phyloP scores from a whole-genome alignment of 2,329 filamentous ascomycete species.

The Biscogniauxia mediterranea region DNA sequence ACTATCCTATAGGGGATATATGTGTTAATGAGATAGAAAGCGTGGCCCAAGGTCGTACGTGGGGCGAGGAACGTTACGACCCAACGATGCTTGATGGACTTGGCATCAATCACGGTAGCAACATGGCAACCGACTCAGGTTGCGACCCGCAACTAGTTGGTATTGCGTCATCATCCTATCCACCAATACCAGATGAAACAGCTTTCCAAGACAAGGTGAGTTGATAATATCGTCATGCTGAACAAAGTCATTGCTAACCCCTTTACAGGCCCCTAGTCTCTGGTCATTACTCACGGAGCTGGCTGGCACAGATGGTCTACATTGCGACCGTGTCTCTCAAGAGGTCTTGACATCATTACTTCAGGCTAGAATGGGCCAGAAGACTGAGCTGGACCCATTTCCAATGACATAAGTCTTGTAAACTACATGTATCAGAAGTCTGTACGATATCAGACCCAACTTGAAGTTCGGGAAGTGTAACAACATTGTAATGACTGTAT shows the following conservation, averaged over 20 bases:
- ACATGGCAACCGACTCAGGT: not conserved
- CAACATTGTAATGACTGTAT: not conserved
- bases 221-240: not conserved
- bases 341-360: conserved; percentile 1
- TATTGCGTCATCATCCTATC: not conserved
- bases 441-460: not conserved
- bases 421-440: not conserved
- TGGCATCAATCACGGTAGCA: not conserved
- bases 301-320: conserved; percentile 3
- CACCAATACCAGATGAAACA: not conserved
- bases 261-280: conserved; percentile 2
- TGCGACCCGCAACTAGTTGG: not conserved
- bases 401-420: not conserved
- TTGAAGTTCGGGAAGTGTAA: not conserved
- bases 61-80: not conserved
- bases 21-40: conserved; percentile 2
- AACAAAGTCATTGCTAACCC: not conserved
- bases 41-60: not conserved
- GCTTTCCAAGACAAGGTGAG: conserved; percentile 2
- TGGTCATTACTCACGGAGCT: conserved; percentile 7
- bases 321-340: conserved; percentile 7
- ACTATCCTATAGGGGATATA: not conserved
- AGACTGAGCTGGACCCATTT: not conserved
- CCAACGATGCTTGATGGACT: not conserved
- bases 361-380: not conserved